Conservation (phyloP, 768 basidiomycete genomes). For the Tubosaeta brunneosetosa region DNA sequence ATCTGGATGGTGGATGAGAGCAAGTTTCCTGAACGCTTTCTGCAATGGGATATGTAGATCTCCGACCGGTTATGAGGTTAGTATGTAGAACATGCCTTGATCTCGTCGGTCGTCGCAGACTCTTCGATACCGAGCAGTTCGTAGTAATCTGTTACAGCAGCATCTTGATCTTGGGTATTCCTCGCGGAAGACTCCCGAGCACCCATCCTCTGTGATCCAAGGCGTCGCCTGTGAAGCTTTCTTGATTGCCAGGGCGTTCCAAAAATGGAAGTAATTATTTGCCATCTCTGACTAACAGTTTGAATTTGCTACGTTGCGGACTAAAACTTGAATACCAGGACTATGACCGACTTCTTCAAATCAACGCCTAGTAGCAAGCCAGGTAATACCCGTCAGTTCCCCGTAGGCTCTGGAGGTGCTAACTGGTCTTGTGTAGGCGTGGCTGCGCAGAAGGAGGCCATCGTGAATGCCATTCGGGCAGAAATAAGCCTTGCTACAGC, state of each 20-base stretch:
- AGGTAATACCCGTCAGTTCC: conserved; percentile 9
- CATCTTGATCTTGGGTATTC: conserved; percentile 22
- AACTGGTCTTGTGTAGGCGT: conserved; percentile 27
- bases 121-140: conserved; percentile 76
- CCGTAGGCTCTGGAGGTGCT: not conserved
- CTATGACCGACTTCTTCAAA: conserved; percentile 55
- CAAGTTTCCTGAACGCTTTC: conserved; percentile 81
- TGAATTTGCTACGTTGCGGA: no score
- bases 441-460: conserved; percentile 36
- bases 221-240: not conserved
- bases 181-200: conserved; percentile 58
- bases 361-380: conserved; percentile 31
- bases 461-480: conserved; percentile 60
- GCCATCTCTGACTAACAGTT: no score
- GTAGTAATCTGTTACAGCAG: conserved; percentile 64
- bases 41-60: conserved; percentile 26
- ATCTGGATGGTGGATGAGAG: conserved; percentile 82
- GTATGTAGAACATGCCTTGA: conserved; percentile 52
- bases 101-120: conserved; percentile 80
- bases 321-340: not conserved
- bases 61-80: not conserved
- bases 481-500: conserved; percentile 73
- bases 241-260: conserved; percentile 1
- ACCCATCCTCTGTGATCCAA: conserved; percentile 45
- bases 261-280: conserved; percentile 8